Conservation (phyloP, 2,329 filamentous ascomycete genomes). For the Sporothrix globosa region DNA sequence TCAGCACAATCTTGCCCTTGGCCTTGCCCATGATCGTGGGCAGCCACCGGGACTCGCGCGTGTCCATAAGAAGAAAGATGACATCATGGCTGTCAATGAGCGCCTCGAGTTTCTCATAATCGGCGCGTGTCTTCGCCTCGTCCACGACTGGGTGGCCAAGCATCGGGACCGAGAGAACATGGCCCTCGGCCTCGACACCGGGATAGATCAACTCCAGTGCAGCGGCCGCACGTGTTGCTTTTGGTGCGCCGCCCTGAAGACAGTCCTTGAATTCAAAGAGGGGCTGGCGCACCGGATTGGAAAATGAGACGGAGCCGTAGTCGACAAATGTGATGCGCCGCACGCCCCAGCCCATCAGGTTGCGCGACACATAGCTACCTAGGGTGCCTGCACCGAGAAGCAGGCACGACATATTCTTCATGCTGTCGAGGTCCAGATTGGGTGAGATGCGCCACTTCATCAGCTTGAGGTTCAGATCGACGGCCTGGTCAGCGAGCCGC, state of each 20-base stretch:
- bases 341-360: slow-evolving; percentile 93
- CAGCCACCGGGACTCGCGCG: slow-evolving; percentile 89
- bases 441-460: slow-evolving; percentile 99
- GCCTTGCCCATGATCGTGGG: slow-evolving; percentile 96
- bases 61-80: slow-evolving; percentile 97
- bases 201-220: slow-evolving; percentile 86
- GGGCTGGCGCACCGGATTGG: slow-evolving; percentile 93
- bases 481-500: slow-evolving; percentile 86
- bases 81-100: slow-evolving; percentile 86
- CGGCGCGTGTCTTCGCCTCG: slow-evolving; percentile 66
- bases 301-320: slow-evolving; percentile 90
- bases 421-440: slow-evolving; percentile 79
- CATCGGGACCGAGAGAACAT: slow-evolving; percentile 90
- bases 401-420: slow-evolving; percentile 88
- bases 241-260: slow-evolving; percentile 77
- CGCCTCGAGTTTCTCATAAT: slow-evolving; percentile 74
- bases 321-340: slow-evolving; percentile 95
- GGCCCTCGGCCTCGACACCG: slow-evolving; percentile 78
- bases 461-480: slow-evolving; percentile 93
- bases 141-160: slow-evolving; percentile 85
- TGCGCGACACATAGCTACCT: slow-evolving; percentile 90
- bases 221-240: slow-evolving; percentile 79
- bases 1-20: slow-evolving; percentile 91
- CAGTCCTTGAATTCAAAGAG: slow-evolving; percentile 91
- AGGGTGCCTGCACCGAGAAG: slow-evolving; percentile 90